Evolutionary conservation across 192 early-diverging fungal species (phyloP).

Genomic region (Lobulomyces angularis): DNA sequence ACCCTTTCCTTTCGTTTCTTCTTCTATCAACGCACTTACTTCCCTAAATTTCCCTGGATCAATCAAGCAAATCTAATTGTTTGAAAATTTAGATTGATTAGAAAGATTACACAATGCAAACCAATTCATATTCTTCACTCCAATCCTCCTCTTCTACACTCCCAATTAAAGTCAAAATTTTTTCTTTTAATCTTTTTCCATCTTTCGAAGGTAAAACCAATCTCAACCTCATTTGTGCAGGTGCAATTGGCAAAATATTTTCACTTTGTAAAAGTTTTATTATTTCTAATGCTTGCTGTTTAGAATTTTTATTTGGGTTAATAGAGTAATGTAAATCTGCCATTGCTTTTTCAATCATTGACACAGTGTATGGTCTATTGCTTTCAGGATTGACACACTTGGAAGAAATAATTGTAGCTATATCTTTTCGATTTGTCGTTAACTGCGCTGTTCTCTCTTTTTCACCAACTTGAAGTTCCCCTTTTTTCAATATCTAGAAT

Average conservation of each 20-base stretch:
- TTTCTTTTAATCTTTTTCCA: conserved; percentile 75
- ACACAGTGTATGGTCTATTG: conserved; percentile 86
- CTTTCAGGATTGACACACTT: conserved; percentile 93
- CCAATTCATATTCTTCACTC: conserved; percentile 75
- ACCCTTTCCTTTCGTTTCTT: conserved; percentile 77
- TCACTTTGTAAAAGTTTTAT: conserved; percentile 87
- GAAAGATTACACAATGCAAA: conserved; percentile 16
- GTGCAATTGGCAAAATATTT: conserved; percentile 74
- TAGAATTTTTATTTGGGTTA: conserved; percentile 75
- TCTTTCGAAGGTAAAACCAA: conserved; percentile 74
- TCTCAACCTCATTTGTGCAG: conserved; percentile 87
- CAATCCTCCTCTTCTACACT: conserved; percentile 66
- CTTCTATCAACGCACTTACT: conserved; percentile 71
- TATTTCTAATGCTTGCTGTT: conserved; percentile 89
- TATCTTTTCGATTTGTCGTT: conserved; percentile 65
- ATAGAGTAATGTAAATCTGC: conserved; percentile 82
- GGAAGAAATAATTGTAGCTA: conserved; percentile 90
- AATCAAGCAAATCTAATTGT: conserved; percentile 55
- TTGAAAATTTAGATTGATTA: not conserved
- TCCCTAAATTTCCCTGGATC: conserved; percentile 86
- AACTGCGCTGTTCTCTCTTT: conserved; percentile 72
- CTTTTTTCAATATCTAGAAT: conserved; percentile 77
- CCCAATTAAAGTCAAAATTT: conserved; percentile 43
- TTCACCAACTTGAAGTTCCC: conserved; percentile 92
- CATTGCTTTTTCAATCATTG: conserved; percentile 99